Conservation (phyloP, 768 basidiomycete species). For the Suillus subaureus region DNA sequence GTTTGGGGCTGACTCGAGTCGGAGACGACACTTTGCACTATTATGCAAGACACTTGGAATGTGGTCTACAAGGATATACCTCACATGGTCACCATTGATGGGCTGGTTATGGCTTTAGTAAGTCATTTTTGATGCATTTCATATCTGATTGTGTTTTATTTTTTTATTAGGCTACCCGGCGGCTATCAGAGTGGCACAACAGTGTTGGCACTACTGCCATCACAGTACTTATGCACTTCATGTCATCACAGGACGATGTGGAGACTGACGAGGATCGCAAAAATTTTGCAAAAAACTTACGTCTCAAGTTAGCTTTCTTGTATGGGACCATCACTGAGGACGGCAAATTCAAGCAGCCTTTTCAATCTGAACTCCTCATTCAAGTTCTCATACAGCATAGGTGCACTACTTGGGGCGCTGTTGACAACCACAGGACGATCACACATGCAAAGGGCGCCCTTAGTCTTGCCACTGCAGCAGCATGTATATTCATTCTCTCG, state of each 20-base stretch:
- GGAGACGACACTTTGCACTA: no score
- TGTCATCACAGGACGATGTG: no score
- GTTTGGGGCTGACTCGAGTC: no score
- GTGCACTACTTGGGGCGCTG: no score
- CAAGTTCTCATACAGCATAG: no score
- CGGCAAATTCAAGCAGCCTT: no score
- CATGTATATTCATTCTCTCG: no score
- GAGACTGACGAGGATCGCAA: neutral
- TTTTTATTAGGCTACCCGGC: slow-evolving; percentile 4
- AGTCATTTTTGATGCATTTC: slow-evolving; percentile 10
- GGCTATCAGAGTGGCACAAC: slow-evolving; percentile 13
- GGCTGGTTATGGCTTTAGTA: slow-evolving; percentile 7
- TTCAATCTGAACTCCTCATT: no score
- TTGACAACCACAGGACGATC: no score
- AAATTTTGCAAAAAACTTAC: neutral
- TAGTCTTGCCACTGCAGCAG: no score
- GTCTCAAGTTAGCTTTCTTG: neutral
- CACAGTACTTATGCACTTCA: slow-evolving; percentile 7
- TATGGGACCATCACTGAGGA: no score
- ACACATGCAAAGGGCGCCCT: no score
- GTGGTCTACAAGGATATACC: slow-evolving; percentile 10
- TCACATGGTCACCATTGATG: slow-evolving; percentile 9
- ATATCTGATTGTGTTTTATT: neutral
- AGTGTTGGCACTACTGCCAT: slow-evolving; percentile 12
- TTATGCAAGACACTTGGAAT: neutral